Conservation (phyloP, 2,329 filamentous ascomycete genomes). For the Colletotrichum liaoningense region DNA sequence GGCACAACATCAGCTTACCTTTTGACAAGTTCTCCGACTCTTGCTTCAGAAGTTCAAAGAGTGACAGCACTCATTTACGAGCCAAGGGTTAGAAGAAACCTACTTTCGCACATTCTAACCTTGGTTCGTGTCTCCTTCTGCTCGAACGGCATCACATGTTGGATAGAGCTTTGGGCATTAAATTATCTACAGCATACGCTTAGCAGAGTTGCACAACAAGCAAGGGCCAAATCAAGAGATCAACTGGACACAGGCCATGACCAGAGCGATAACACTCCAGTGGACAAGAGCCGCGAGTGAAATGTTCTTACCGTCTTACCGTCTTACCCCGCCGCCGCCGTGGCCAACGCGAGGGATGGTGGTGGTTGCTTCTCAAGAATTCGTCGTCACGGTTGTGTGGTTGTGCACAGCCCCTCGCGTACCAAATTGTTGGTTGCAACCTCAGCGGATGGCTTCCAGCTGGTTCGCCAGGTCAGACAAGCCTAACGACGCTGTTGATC, state of each 20-base stretch:
- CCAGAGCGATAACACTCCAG: neutral
- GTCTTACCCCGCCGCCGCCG: constrained; percentile 20
- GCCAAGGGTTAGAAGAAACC: neutral
- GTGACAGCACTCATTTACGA: neutral
- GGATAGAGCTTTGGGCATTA: neutral
- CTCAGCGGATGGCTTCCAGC: neutral
- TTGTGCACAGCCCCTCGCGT: neutral
- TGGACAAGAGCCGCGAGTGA: neutral
- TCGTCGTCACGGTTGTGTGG: no score
- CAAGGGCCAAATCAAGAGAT: neutral
- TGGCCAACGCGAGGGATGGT: neutral
- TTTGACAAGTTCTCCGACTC: neutral
- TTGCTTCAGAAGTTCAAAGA: neutral
- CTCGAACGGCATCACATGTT: neutral
- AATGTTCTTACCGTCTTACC: constrained; percentile 1
- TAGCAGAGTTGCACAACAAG: neutral
- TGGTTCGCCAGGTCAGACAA: neutral
- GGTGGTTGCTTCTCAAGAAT: neutral
- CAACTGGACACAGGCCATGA: neutral
- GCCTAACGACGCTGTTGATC: neutral
- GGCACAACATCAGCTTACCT: neutral
- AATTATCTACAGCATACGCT: neutral
- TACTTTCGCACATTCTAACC: neutral
- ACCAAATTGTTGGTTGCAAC: constrained; percentile 3
- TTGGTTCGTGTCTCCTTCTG: neutral